A percentile compares a stretch with the other conserved stretches of the same genome.
Evolutionary conservation across 805 yeast species (phyloP).

Genomic region (Yarrowia sp.): DNA sequence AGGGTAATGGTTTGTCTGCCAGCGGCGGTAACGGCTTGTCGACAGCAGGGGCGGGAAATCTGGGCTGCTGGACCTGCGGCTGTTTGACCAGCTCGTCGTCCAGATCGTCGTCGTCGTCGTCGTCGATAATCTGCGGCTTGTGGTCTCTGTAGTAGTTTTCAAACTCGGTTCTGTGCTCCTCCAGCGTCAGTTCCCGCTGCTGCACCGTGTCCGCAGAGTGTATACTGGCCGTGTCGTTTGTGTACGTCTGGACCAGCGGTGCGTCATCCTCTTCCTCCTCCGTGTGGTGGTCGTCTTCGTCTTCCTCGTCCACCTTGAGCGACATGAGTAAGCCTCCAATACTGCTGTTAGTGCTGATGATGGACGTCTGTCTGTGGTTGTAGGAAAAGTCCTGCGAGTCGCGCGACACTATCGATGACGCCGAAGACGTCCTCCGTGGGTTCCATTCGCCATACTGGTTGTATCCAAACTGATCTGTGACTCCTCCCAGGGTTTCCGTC

Average conservation of each 20-base stretch:
- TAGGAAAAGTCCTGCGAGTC: conserved; percentile 18
- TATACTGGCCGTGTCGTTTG: conserved; percentile 19
- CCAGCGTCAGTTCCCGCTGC: conserved; percentile 18
- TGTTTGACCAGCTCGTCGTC: neutral
- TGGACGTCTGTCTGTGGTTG: conserved; percentile 21
- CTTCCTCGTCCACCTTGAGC: conserved; percentile 20
- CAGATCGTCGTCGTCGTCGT: conserved; percentile 14
- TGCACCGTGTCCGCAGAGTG: conserved; percentile 17
- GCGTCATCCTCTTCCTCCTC: conserved; percentile 1
- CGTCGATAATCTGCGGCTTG: conserved; percentile 8
- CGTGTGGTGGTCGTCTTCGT: neutral
- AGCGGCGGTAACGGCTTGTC: neutral
- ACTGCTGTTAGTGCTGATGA: conserved; percentile 19
- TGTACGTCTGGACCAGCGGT: neutral
- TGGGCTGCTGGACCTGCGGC: neutral
- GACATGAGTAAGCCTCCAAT: conserved; percentile 10
- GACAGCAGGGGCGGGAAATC: neutral
- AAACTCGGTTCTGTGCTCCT: conserved; percentile 23
- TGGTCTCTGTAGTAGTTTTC: conserved; percentile 21
- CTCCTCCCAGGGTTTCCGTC: conserved; percentile 2
- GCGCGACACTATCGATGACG: conserved; percentile 9
- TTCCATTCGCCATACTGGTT: conserved; percentile 24
- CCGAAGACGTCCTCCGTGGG: conserved; percentile 1
- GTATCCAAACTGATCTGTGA: conserved; percentile 22
- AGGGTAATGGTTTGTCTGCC: neutral